phyloP scores from a whole-genome alignment of 331 rosid species.

The Spiraea crenata region DNA sequence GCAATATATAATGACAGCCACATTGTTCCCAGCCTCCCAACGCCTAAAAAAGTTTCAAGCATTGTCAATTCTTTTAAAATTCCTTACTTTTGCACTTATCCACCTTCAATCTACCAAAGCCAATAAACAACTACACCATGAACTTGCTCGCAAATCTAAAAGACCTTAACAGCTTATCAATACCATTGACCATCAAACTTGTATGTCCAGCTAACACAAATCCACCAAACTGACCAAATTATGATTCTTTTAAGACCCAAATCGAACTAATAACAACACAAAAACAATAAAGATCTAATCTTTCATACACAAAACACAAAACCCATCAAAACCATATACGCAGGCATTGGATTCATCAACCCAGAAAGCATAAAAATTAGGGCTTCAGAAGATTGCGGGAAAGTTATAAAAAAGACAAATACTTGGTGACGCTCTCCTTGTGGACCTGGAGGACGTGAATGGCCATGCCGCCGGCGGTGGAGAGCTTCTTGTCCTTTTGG shows the following conservation, averaged over 20 bases:
- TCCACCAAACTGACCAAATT: neutral
- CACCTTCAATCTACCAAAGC: neutral
- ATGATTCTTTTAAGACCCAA: neutral
- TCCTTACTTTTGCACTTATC: neutral
- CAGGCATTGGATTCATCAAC: neutral
- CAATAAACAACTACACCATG: no score
- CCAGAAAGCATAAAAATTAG: neutral
- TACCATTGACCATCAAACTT: neutral
- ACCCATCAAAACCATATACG: no score
- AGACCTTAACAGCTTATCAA: neutral
- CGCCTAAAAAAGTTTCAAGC: neutral
- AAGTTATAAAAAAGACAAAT: neutral
- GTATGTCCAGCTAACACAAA: neutral
- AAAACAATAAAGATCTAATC: neutral
- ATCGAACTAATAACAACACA: neutral
- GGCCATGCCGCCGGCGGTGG: slow-evolving; percentile 99
- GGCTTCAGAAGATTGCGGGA: neutral
- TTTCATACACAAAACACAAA: neutral
- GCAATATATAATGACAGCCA: neutral
- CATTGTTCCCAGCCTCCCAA: neutral
- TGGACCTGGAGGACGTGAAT: slow-evolving; percentile 99
- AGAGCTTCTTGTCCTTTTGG: slow-evolving; percentile 97
- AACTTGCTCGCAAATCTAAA: no score
- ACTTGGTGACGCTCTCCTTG: slow-evolving; percentile 95
- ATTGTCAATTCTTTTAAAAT: neutral